Base-by-base conservation (phyloP, 805 yeast species). In the Suhomyces faveliae region DNA sequence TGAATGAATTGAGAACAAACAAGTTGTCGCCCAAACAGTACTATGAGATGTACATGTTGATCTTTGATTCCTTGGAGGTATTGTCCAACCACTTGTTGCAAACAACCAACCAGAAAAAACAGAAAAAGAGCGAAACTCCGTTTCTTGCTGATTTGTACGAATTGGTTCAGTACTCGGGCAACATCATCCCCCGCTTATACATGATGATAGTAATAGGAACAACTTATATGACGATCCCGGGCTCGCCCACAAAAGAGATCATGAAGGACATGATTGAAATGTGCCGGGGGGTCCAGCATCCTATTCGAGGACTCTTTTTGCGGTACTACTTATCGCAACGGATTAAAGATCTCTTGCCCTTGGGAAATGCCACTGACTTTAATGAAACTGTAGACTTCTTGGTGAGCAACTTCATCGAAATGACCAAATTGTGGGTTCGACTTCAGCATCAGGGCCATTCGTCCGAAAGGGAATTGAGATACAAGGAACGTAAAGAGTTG, bases 391-490 rank as follows among this genome's bases (percentile, higher is more conserved):
- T 89, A 37, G 82, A 84, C 49, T 92, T 91, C 60, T 79, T 91
- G 29, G 77, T 89, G 45, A 81, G 88, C 15, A 94, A 94, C 64
- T 94, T 94, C 64, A 83, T 92, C 48, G 99, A 94, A 64, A 94
- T 94, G 99, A 94, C 94, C 71, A 94, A 94, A 66, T 74, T 94
- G 41, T 94, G 99, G 99, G 98, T 94, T 3, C 79, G 99, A 44
- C 73, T 91, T 54, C 98, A 92, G 68, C 96, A 91, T 63, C 96
- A 90, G 66, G 98, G 98, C 1, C 96, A 89, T 52, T 80, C 92
- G 3, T 79, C 87, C 37, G 97, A 92, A 58, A 78, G 88, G 35
- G 81, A 76, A 33, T 80, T 85, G 63, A 77, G 97, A 48, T 79
- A 77, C 19, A 77, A 75, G 50, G 98, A 94, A 67, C 77, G 99